Conservation (phyloP, 306 rosid genomes). For the Bauhinia variegata region DNA sequence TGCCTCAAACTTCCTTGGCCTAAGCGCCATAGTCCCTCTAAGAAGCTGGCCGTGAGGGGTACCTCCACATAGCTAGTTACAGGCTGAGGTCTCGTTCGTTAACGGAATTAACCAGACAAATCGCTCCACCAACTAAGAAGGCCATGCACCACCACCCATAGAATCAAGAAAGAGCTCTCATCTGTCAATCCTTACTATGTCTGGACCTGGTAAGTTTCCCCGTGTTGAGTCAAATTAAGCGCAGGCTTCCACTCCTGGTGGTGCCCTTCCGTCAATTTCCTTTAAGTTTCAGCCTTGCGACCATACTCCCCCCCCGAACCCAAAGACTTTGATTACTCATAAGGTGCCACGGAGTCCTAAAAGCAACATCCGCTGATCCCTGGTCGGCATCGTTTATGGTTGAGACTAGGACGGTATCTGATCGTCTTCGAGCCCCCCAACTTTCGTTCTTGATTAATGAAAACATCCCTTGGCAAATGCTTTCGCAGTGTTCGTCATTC, state of each 20-base stretch:
- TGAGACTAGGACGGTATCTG: slow-evolving; percentile 11
- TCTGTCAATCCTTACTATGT: no score
- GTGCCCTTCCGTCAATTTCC: slow-evolving; percentile 15
- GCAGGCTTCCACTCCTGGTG: slow-evolving; percentile 7
- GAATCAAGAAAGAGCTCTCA: no score
- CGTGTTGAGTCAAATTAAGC: slow-evolving; percentile 68
- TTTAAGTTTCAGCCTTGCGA: slow-evolving; percentile 12
- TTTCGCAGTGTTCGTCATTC: background rate
- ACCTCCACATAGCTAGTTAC: no score
- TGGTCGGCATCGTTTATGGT: slow-evolving; percentile 22
- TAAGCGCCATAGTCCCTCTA: slow-evolving; percentile 27
- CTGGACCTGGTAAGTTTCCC: slow-evolving; percentile 64
- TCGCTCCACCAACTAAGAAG: background rate
- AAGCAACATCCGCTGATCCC: no score
- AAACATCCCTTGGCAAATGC: slow-evolving; percentile 10
- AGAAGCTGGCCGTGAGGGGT: slow-evolving; percentile 14
- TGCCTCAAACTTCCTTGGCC: slow-evolving; percentile 26
- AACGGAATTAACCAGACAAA: no score
- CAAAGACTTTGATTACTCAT: slow-evolving; percentile 27
- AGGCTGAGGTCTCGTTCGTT: no score
- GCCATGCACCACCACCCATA: no score
- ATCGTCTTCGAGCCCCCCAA: slow-evolving; percentile 8
- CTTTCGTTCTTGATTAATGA: slow-evolving; percentile 1
- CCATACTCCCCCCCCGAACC: slow-evolving; percentile 16
- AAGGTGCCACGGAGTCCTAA: no score